phyloP scores from a whole-genome alignment of 129 eudicot genomes.

The Chrysanthemum seticuspe region DNA sequence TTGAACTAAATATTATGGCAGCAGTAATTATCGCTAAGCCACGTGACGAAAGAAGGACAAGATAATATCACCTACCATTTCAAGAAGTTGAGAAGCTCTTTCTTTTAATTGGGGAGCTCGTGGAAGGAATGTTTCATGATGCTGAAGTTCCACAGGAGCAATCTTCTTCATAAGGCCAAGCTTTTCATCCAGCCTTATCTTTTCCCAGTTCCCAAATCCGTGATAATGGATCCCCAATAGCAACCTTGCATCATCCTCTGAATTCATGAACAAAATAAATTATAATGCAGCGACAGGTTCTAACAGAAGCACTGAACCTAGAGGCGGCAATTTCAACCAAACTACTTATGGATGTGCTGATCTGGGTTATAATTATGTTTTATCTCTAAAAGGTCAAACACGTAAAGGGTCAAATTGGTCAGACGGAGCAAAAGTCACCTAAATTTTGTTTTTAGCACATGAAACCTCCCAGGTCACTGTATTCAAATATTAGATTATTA shows the following conservation, averaged over 20 bases:
- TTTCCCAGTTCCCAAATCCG: constrained; percentile 99
- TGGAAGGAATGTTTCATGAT: constrained; percentile 95
- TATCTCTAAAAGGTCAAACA: background rate
- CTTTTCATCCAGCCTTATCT: constrained; percentile 78
- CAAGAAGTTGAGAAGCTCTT: constrained; percentile 91
- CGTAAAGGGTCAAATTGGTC: background rate
- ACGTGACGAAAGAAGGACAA: background rate
- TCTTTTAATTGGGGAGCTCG: constrained; percentile 98
- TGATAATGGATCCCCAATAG: constrained; percentile 88
- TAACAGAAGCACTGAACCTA: background rate
- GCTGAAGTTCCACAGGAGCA: constrained; percentile 98
- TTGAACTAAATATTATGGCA: background rate
- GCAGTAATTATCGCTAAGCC: background rate
- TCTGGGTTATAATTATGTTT: background rate
- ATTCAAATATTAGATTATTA: background rate
- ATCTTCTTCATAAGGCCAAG: constrained; percentile 92
- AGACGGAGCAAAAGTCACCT: background rate
- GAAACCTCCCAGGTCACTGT: background rate
- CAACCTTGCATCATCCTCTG: constrained; percentile 97
- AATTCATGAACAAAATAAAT: constrained; percentile 20
- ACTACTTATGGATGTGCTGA: background rate
- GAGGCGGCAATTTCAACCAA: background rate
- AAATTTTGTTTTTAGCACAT: background rate
- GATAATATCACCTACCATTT: constrained; percentile 66
- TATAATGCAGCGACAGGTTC: background rate